Evolutionary conservation across 2,329 filamentous ascomycete species (phyloP).

Genomic region (Aspergillus sp.): DNA sequence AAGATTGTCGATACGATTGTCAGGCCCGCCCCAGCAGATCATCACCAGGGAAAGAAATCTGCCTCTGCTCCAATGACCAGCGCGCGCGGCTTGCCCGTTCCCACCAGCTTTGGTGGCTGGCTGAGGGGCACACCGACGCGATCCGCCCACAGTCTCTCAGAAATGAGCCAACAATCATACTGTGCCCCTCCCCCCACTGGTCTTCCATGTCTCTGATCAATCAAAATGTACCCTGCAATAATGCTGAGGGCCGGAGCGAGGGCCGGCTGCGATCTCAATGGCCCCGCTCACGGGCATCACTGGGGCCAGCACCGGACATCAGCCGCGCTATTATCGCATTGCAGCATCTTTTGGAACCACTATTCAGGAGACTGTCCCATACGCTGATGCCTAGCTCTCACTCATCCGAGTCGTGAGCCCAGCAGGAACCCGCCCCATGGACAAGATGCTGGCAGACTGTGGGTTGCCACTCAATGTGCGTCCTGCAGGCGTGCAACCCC

Average conservation of each 20-base stretch:
- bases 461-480: conserved; percentile 8
- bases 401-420: background rate
- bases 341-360: background rate
- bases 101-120: conserved; percentile 3
- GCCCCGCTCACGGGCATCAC: background rate
- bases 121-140: conserved; percentile 6
- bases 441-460: background rate
- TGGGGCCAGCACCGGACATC: background rate
- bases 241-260: no score
- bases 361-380: background rate
- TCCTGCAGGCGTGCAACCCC: conserved; percentile 15
- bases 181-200: background rate
- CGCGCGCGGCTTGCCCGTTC: no score
- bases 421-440: conserved; percentile 8
- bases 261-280: background rate
- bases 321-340: background rate
- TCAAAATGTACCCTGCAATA: background rate
- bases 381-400: background rate
- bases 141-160: background rate
- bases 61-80: background rate
- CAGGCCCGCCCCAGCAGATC: conserved; percentile 1
- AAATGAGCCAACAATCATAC: background rate
- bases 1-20: conserved; percentile 12
- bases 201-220: background rate
- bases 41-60: background rate